Base-by-base conservation (phyloP, 2,329 filamentous ascomycete species). In the Pestalotiopsis sp. region DNA sequence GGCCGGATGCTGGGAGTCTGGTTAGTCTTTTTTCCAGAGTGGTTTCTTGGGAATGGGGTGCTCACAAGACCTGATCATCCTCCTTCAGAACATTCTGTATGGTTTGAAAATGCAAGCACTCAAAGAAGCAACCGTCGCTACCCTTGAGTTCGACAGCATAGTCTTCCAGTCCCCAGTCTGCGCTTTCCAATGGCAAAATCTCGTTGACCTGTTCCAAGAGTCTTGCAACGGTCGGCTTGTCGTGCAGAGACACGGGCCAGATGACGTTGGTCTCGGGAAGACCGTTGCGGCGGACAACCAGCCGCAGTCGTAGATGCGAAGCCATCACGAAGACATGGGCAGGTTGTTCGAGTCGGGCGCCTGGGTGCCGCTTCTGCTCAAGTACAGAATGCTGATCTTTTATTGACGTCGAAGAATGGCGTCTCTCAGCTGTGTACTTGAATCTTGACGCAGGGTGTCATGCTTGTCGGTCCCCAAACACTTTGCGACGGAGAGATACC, bases 151-250 rank as follows among this genome's bases (percentile, higher is more conserved):
- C 93, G 38, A 97, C 93, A 9, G 88, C 88, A 79, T 98, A 98
- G 77, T 98, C 93, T 75, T 98, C 95, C 3, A 97, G 82, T 0
- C 93, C 94, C 93, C 94, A 97, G 69, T 94, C 85, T 56, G 86
- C 86, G 68, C 91, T 90, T 81, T 97, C 94, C 0, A 98, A 88
- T 0, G 95, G 94, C 1, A 98, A 83, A 17, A 92, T 86, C 58
- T 93, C 88, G 80, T 97, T 95, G 73, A 98, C 85, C 70, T 93
- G 88, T 71, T 92, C 89, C 49, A 98, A 84, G 2, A 98, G 87
- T 73, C 92, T 89, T 38, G 92, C 87, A 70, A 97, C 86, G 2
- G 93, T 97, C 66, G 90, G 86, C 60, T 90, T 86, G 14, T 84
- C 82, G 66, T 84, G 81, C 73, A 84, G 81, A 65, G 85, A 80